A percentile compares a stretch with the other conserved stretches of the same genome.
Evolutionary conservation across 768 basidiomycete species (phyloP).

Genomic region (Lactarius trivialis): DNA sequence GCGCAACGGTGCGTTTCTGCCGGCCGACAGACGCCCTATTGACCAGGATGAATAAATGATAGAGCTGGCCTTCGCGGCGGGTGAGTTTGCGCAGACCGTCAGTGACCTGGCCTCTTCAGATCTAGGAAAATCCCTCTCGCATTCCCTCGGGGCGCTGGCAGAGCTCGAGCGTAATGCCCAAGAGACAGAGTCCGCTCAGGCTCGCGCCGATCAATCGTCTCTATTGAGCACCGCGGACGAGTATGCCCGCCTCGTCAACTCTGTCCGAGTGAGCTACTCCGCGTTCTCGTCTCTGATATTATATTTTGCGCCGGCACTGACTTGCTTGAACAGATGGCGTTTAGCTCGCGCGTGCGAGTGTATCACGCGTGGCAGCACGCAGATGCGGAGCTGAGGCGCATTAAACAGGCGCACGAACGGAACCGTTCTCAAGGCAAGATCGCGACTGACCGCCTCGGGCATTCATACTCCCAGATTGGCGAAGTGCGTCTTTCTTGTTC

Average conservation of each 20-base stretch:
- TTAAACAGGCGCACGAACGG: constrained; percentile 74
- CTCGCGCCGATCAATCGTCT: constrained; percentile 75
- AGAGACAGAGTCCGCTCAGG: constrained; percentile 66
- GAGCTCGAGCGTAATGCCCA: constrained; percentile 70
- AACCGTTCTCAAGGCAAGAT: constrained; percentile 70
- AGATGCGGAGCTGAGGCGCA: constrained; percentile 67
- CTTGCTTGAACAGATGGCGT: constrained; percentile 56
- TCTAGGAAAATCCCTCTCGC: constrained; percentile 63
- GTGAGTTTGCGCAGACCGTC: constrained; percentile 76
- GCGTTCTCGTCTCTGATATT: background rate
- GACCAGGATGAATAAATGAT: background rate
- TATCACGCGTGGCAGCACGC: constrained; percentile 76
- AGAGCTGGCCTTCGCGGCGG: constrained; percentile 69
- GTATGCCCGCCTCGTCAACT: constrained; percentile 85
- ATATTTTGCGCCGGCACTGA: background rate
- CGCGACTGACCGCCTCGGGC: constrained; percentile 60
- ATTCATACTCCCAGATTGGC: constrained; percentile 71
- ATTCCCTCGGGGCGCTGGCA: constrained; percentile 61
- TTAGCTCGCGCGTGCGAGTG: constrained; percentile 77
- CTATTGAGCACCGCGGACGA: constrained; percentile 86
- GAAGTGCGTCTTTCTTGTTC: constrained; percentile 50
- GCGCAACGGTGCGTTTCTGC: constrained; percentile 48
- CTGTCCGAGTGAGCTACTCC: constrained; percentile 62
- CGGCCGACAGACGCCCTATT: background rate
- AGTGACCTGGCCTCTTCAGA: constrained; percentile 69